Evolutionary conservation across 768 basidiomycete species (phyloP).

Genomic region (Psilocybe cyanescens): DNA sequence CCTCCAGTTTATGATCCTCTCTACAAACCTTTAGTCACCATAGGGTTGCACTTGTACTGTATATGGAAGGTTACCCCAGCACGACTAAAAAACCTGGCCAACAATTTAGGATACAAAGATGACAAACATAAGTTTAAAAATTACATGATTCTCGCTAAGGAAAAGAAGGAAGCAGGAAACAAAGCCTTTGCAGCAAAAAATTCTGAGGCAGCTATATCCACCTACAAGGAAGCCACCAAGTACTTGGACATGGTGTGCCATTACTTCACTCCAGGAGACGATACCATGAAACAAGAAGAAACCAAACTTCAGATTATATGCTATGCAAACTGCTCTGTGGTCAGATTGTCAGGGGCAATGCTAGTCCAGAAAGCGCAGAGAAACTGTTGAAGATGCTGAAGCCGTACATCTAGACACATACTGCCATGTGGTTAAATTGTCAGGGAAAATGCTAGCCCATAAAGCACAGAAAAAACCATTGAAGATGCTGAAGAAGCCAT

Average conservation of each 20-base stretch:
- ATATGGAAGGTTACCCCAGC: slow-evolving; percentile 15
- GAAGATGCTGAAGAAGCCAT: slow-evolving; percentile 3
- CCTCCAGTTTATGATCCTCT: slow-evolving; percentile 14
- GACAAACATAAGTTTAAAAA: slow-evolving; percentile 7
- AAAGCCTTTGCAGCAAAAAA: background rate
- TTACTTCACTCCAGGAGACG: background rate
- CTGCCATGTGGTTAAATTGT: slow-evolving; percentile 5
- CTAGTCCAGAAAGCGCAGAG: background rate
- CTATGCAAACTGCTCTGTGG: slow-evolving; percentile 6
- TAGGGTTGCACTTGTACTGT: slow-evolving; percentile 6
- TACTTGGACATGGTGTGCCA: background rate
- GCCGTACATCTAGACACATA: background rate
- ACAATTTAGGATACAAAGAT: slow-evolving; percentile 5
- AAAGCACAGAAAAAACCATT: background rate
- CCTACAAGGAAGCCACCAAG: slow-evolving; percentile 4
- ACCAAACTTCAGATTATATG: background rate
- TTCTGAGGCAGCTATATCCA: background rate
- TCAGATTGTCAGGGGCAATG: background rate
- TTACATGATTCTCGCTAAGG: background rate
- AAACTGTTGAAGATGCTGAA: background rate
- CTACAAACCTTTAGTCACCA: slow-evolving; percentile 16
- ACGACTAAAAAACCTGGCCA: slow-evolving; percentile 7
- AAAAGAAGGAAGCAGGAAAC: slow-evolving; percentile 9
- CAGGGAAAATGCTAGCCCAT: too few relatives aligned
- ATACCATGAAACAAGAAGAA: background rate